Base-by-base conservation (phyloP, 1,139 yeast genomes). In the Saccharomycopsis crataegensis region DNA sequence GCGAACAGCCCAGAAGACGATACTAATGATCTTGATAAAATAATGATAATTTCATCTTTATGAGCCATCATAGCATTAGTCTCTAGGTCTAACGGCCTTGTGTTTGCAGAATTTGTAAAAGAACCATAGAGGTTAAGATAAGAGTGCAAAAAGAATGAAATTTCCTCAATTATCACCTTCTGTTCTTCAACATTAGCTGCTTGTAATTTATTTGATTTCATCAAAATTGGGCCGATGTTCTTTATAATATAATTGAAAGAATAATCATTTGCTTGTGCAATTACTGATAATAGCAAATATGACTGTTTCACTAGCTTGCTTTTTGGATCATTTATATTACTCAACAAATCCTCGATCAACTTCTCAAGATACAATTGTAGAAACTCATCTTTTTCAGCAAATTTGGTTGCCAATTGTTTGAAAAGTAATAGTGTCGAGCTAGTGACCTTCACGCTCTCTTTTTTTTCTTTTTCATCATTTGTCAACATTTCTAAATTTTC, bases 41-140 rank as follows among this genome's bases (percentile, higher is more conserved):
- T 72, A 53, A 83, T 78, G 44, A 88, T 69, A 17, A 90, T 69
- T 50, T 80, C 80, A 61, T 89, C 96, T 62, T 86, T 86, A 64
- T 70, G 77, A 1, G 64, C 60, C 12, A 66, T 57, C 54, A 83
- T 63, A n/a, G 73, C 69, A 50, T 66, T 69, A 0, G 54, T 59
- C 16, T 57, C 57, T 8, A 55, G 50, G 1, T 53, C 57, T 54
- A 56, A 46, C 31, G 57, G 56, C 1, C 6, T 48, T 28, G 31
- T 22, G 31, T 31, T 31, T 28, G 32, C 44, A 28, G 2, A 58
- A 47, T 46, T 22, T 8, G 17, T 8, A 22, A 22, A 8, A 9
- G 33, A 1, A 50, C 55, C 6, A 17, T 28, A 37, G 2, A 75
- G 66, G 17, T 61, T 60, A 33, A 64, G 58, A 57, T 74, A 74